Evolutionary conservation across 257 asterid species (phyloP), one percentile per base, ranked within the genome.

Genomic region (Thymus quinquecostatus): DNA sequence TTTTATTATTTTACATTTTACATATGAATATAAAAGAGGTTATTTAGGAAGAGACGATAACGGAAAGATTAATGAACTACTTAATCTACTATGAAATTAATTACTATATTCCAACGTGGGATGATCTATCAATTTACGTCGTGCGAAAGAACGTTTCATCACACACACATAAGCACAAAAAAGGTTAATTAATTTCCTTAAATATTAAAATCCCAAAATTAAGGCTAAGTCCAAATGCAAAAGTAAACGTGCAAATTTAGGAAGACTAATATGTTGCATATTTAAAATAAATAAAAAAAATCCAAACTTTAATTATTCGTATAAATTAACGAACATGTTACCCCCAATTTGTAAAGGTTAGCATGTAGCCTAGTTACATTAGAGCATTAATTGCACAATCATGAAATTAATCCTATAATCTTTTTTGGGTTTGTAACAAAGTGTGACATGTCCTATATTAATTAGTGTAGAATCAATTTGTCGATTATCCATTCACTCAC

Each of bases 381-480:
- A 21, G 21, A 21, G 67, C n/a, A 14, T 61, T 21, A 21, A 60
- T 13, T 60, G 12, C 13, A n/a, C 14, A n/a, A 36, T 60, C 65
- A 60, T 36, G 12, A 68, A 69, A 70, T 36, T 33, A n/a, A 82
- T 44, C 59, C 47, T 66, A 69, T 75, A 69, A 77, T 77, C 73
- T 60, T 70, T 53, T 30, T 69, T 4, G 69, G 64, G 72, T 56
- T 70, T 73, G 6, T 12, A 50, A 21, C 21, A 21, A 21, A 12
- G 13, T 12, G 45, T 11, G 36, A 32, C 32, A 28, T 9, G 57
- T 27, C 41, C 38, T 54, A 28, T 64, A 45, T 56, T 70, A 57
- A 45, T 48, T 75, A 68, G 55, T 30, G 11, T 49, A 1, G 50
- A 66, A 72, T 67, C 49, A 66, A 54, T 5, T n/a, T 43, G 64